These are phyloP conservation scores for Rubia yunnanensis DNA, from an alignment of 257 asterid genomes.

Conservation along the genomic window DNA sequence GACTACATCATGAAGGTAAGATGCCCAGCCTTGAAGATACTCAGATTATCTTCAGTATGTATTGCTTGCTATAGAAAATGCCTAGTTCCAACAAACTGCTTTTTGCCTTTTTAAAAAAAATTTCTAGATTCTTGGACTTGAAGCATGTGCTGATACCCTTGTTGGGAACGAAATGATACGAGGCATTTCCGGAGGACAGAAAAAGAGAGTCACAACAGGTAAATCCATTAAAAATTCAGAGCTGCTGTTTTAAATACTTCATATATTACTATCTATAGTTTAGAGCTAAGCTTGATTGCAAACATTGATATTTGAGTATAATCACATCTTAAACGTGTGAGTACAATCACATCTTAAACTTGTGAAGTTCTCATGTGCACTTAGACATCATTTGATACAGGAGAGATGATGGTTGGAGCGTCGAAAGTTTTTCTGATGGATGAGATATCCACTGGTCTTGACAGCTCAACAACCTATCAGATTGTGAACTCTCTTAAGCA, in stretches of 20 bases:
- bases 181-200: slow-evolving; percentile 97
- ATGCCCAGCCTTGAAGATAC: no score
- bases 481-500: slow-evolving; percentile 66
- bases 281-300: neutral
- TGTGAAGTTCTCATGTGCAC: neutral
- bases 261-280: neutral
- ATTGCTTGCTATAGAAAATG: neutral
- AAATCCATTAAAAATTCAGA: neutral
- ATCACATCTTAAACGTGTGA: neutral
- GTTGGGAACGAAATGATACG: slow-evolving; percentile 93
- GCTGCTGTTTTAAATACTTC: neutral
- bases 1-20: slow-evolving; percentile 82
- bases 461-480: slow-evolving; percentile 84
- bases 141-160: slow-evolving; percentile 73
- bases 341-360: neutral
- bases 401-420: slow-evolving; percentile 89
- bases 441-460: slow-evolving; percentile 89
- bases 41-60: neutral
- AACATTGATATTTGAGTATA: neutral
- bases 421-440: slow-evolving; percentile 79
- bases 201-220: slow-evolving; percentile 89
- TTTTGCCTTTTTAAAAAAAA: no score
- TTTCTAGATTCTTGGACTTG: slow-evolving; percentile 23
- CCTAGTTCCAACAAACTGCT: neutral
- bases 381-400: slow-evolving; percentile 28